These are phyloP conservation scores for Aspergillus arachidicola DNA, from an alignment of 2,329 filamentous ascomycete genomes.

Conservation along the genomic window DNA sequence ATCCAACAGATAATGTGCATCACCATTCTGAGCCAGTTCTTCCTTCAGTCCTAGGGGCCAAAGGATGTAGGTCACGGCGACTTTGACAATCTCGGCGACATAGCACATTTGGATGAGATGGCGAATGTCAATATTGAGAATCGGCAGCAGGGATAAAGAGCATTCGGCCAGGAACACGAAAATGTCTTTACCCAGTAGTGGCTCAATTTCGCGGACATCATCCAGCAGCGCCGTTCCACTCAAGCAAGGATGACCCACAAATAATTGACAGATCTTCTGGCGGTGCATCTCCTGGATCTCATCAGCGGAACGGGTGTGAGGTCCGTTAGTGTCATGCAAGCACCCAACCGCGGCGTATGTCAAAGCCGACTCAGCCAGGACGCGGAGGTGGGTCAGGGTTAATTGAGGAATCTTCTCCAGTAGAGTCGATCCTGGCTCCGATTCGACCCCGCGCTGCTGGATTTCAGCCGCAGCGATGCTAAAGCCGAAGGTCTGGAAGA, in stretches of 20 bases:
- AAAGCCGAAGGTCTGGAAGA: conserved; percentile 65
- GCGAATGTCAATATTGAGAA: conserved; percentile 71
- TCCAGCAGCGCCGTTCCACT: conserved; percentile 36
- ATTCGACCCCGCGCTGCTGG: conserved; percentile 81
- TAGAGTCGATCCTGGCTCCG: conserved; percentile 71
- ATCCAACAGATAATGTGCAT: conserved; percentile 28
- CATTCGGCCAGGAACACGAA: conserved; percentile 74
- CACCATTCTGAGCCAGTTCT: conserved; percentile 33
- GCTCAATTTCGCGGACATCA: conserved; percentile 42
- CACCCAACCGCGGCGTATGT: conserved; percentile 81
- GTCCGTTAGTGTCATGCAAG: conserved; percentile 62
- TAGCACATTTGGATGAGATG: conserved; percentile 86
- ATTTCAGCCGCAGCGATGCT: conserved; percentile 91
- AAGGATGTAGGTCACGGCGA: conserved; percentile 61
- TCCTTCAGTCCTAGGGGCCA: conserved; percentile 41
- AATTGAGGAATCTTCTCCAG: conserved; percentile 84
- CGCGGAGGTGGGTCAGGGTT: conserved; percentile 79
- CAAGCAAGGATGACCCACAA: conserved; percentile 59
- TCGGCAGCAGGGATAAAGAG: conserved; percentile 68
- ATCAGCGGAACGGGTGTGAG: conserved; percentile 56
- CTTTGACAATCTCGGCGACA: conserved; percentile 85
- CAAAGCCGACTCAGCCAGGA: conserved; percentile 83
- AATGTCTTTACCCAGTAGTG: conserved; percentile 40
- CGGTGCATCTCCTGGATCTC: conserved; percentile 71
- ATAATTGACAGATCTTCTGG: conserved; percentile 74